Base-by-base conservation (phyloP, 2,329 filamentous ascomycete species). In the Aspergillus fijiensis region DNA sequence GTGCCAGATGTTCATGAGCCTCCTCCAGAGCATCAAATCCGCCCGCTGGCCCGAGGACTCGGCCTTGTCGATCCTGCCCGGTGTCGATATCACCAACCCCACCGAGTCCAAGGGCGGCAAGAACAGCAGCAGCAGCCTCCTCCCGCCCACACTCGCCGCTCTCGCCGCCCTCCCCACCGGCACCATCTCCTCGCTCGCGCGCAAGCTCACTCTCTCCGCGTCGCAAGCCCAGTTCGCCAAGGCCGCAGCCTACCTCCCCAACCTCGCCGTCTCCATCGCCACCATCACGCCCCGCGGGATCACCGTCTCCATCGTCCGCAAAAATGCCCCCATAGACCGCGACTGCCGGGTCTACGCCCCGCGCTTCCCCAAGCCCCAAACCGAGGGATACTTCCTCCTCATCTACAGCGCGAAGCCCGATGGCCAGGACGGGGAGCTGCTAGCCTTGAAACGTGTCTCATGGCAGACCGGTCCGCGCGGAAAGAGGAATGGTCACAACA, bases 1-100 rank as follows among this genome's bases (percentile, higher is more conserved):
- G 59, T 92, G 89, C 65, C 81, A 88, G 49, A 85, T 87, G 78
- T 93, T 97, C 87, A 90, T 98, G 63, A 86, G 83, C 16, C 82
- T 99, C 0, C 84, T 99, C 29, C 92, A 98, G 76, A 92, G 88
- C 72, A 89, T 99, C 80, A 99, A 99, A 77, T 91, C 87, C 42
- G 95, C 91, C 2, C 86, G 91, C 56, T 99, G 95, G 95, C 92
- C 93, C 0, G 86, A 87, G 25, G 93, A 97, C 67, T 84, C 89
- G 2, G 87, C 91, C 0, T 77, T 93, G 0, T 87, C 90, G 1
- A 90, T 98, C 67, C 83, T 98, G 9, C 92, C 94, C 0, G 88
- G 89, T 35, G 82, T 96, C 11, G 63, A 73, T 16, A 65, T 70
- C 19, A 70, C 7, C 27, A 29, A 29, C 9, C 7, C 70, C 51